Base-by-base conservation (phyloP, 352 stramenopile genomes). In the Pythium inflatum region DNA sequence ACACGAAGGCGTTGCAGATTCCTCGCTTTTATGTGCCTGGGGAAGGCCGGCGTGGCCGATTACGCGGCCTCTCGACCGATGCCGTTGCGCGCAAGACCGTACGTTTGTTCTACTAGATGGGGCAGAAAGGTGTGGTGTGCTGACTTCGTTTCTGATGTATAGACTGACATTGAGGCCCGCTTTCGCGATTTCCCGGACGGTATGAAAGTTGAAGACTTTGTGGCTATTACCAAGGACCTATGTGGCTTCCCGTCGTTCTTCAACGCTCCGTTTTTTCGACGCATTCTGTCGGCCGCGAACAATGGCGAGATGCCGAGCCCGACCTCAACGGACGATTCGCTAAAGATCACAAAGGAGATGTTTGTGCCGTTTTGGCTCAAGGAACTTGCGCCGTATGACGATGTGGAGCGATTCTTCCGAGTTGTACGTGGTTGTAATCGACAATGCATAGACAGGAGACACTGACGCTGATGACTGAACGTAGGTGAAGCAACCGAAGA, bases 221-320 rank as follows among this genome's bases (percentile, higher is more conserved):
- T 98, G 38, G 84, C 93, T 7, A 95, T 99, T 28, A 99, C 97
- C 4, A 99, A 99, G 76, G 97, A 98, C 61, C 79, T 99, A 20
- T 99, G 96, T 75, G 88, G 91, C 11, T 98, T 99, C 77, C 97
- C 97, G n/a, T 98, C 94, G 24, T 99, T 99, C 80, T 99, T 99
- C 75, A 99, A 99, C 73, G 90, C 91, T 33, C 95, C 97, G 46
- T 90, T 99, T 34, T 99, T 98, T 75, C 79, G 89, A 46, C 85
- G 97, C 7, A 98, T 99, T 54, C 60, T 88, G 18, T 66, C 74
- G 33, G 79, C 71, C 1, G 50, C 49, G 1, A 62, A 71, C 38
- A 60, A 71, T 27, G 40, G 41, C 43, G 36, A 67, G 45, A 33
- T 49, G 66, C 61, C 22, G 30, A 79, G 62, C 14, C 60, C 49